Base-by-base conservation (phyloP, 805 yeast species). In the Barnettozyma sucrosica region DNA sequence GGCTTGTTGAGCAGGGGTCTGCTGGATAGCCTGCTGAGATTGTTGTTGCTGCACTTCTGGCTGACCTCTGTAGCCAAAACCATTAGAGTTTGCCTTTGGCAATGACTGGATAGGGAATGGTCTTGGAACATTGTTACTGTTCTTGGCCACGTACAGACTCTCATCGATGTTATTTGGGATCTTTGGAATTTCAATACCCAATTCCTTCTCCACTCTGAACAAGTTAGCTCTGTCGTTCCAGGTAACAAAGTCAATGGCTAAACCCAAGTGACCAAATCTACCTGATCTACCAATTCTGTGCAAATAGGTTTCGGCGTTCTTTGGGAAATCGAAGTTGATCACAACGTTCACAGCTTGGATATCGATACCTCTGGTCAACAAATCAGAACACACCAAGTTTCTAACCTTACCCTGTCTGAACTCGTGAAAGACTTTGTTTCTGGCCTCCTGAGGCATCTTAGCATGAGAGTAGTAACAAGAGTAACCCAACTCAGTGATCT, bases 241-340 rank as follows among this genome's bases (percentile, higher is more conserved):
- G 67, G 90, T 88, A 72, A 93, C 89, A 61, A 93, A 79, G 71
- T 93, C 93, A 63, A 93, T 89, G 28, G 99, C 99, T 65, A 93
- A 77, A 76, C 99, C 99, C 64, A 90, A 80, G 67, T 93, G 99
- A 56, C 99, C 99, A 63, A 88, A 93, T 76, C 99, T 87, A 57
- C 99, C 99, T 58, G 96, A 89, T 70, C 99, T 84, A 68, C 99
- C 99, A 57, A 92, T 92, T 71, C 99, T 81, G 75, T 93, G 99
- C 59, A 93, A 77, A 66, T 93, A 93, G 36, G 98, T 93, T 68
- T 93, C 99, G 7, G 98, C 97, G 46, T 85, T 89, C 68, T 92
- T 92, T 52, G 99, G 99, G 84, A 93, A 93, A 68, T 93, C 99
- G 66, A 93, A 93, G 72, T 93, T 93, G 61, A 93, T 87, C 43